A percentile compares a stretch with the other conserved stretches of the same genome.
Evolutionary conservation across 1,284 basidiomycete species (phyloP).

Genomic region (Pseudozyma flocculosa): DNA sequence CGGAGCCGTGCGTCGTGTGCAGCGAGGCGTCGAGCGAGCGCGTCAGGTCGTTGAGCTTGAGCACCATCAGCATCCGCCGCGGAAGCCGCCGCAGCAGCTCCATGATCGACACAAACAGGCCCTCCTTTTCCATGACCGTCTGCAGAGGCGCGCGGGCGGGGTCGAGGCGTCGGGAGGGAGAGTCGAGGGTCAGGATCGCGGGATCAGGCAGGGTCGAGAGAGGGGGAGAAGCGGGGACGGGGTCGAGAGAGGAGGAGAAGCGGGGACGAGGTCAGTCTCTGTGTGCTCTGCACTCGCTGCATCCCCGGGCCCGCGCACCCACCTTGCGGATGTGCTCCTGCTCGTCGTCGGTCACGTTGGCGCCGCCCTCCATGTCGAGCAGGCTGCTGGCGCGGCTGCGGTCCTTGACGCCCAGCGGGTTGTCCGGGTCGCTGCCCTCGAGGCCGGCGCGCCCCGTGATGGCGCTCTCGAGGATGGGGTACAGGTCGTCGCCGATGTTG

Average conservation of each 20-base stretch:
- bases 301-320: not conserved
- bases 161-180: too few species aligned
- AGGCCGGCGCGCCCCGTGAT: conserved; percentile 55
- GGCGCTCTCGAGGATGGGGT: conserved; percentile 56
- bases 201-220: too few species aligned
- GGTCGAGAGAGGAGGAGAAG: too few species aligned
- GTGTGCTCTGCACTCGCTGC: too few species aligned
- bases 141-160: not conserved
- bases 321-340: conserved; percentile 56
- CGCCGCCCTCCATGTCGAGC: conserved; percentile 46
- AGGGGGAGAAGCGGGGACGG: too few species aligned
- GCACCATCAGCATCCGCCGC: conserved; percentile 56
- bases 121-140: conserved; percentile 57
- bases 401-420: conserved; percentile 51
- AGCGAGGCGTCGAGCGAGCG: conserved; percentile 65
- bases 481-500: conserved; percentile 56
- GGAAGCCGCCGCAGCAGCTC: conserved; percentile 52
- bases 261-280: too few species aligned
- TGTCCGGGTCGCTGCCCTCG: conserved; percentile 53
- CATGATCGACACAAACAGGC: conserved; percentile 50
- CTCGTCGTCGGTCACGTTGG: conserved; percentile 45
- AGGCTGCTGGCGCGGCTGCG: conserved; percentile 40
- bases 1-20: conserved; percentile 63
- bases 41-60: conserved; percentile 57
- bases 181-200: too few species aligned